A percentile compares a stretch with the other conserved stretches of the same genome.
Conservation (phyloP, 2,329 filamentous ascomycete genomes). For the Epichloe festucae region DNA sequence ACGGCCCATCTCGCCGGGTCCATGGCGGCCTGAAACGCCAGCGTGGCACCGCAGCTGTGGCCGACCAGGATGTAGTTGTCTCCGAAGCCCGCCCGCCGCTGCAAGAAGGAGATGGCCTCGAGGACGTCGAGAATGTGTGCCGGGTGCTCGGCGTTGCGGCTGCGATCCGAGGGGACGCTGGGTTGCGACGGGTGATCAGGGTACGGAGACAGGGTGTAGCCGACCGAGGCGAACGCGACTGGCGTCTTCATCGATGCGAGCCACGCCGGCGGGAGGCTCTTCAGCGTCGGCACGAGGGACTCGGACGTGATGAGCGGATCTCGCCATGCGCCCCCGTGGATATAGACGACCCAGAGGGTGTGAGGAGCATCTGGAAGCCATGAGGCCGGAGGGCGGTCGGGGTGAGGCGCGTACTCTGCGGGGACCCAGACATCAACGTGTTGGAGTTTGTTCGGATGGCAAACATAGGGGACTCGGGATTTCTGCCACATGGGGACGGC, state of each 20-base stretch:
- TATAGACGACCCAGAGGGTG: constrained; percentile 11
- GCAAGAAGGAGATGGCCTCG: constrained; percentile 30
- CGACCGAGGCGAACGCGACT: constrained; percentile 5
- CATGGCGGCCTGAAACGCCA: constrained; percentile 34
- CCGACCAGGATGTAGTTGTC: constrained; percentile 38
- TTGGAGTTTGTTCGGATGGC: constrained; percentile 2
- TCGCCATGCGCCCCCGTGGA: constrained; percentile 17
- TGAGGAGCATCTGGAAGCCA: constrained; percentile 3
- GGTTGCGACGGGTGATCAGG: constrained; percentile 5
- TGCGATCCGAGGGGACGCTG: not conserved
- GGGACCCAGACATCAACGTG: constrained; percentile 6
- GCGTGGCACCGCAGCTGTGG: constrained; percentile 43
- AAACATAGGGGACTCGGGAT: constrained; percentile 2
- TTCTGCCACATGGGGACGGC: constrained; percentile 7
- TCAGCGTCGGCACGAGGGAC: constrained; percentile 4
- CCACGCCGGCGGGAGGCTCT: constrained; percentile 1
- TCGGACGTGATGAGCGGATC: constrained; percentile 12
- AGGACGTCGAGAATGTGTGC: constrained; percentile 40
- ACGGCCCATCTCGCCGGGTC: constrained; percentile 5
- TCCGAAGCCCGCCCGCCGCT: constrained; percentile 27
- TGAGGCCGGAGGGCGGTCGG: not conserved
- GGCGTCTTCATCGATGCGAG: constrained; percentile 2
- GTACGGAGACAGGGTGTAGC: constrained; percentile 6
- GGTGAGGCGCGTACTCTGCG: not conserved
- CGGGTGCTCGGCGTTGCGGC: constrained; percentile 35